phyloP scores from a whole-genome alignment of 2,329 filamentous ascomycete genomes.

The Colletotrichum falcatum region DNA sequence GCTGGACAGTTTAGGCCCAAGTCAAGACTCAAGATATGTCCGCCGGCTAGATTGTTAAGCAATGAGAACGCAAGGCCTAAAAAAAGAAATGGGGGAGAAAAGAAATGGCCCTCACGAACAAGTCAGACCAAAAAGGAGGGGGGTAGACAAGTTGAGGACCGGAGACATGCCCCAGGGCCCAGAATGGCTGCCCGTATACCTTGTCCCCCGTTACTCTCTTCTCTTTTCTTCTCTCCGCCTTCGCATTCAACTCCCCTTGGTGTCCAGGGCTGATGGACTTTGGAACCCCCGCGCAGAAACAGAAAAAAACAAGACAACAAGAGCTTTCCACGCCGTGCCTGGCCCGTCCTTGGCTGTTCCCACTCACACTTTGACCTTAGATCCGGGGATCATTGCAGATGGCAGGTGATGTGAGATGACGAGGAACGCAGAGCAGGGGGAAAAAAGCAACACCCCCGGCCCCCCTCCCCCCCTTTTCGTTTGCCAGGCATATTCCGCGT shows the following conservation, averaged over 20 bases:
- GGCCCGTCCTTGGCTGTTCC: slow-evolving; percentile 30
- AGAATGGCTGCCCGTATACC: not conserved
- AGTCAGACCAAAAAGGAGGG: not conserved
- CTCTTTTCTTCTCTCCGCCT: not conserved
- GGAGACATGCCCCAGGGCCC: slow-evolving; percentile 1
- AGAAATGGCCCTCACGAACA: not conserved
- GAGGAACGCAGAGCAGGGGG: not conserved
- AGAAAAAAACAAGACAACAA: slow-evolving; percentile 11
- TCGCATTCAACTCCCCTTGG: not conserved
- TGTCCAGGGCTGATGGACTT: not conserved
- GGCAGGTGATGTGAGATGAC: slow-evolving; percentile 6
- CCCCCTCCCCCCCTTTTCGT: slow-evolving; percentile 23
- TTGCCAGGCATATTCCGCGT: slow-evolving; percentile 29
- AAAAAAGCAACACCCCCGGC: slow-evolving; percentile 5
- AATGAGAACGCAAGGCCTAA: not conserved
- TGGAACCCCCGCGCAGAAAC: slow-evolving; percentile 1
- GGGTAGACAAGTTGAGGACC: not conserved
- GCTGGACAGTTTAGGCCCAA: not conserved
- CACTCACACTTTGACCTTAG: slow-evolving; percentile 6
- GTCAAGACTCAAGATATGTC: not conserved
- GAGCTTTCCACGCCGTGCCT: slow-evolving; percentile 35
- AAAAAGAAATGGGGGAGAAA: too few relatives aligned
- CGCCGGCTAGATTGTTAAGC: not conserved
- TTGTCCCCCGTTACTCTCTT: not conserved
- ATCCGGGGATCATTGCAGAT: slow-evolving; percentile 35